These are phyloP conservation scores for Astrothelium subdiscretum DNA, from an alignment of 495 filamentous ascomycete genomes.

Conservation along the genomic window DNA sequence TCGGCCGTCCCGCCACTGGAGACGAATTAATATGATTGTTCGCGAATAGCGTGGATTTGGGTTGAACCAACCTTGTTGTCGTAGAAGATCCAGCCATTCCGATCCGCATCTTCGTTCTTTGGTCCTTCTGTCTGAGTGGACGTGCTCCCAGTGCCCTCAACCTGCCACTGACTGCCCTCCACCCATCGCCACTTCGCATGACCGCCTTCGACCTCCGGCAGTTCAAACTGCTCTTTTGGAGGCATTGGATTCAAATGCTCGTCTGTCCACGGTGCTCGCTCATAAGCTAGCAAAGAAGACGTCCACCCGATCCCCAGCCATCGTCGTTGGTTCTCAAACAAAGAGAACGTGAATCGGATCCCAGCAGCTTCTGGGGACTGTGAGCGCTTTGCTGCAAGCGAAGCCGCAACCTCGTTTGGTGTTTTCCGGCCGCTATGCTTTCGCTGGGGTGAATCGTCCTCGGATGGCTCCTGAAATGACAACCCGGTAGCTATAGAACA, in stretches of 20 bases:
- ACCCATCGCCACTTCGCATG: slow-evolving; percentile 86
- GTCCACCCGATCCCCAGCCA: slow-evolving; percentile 97
- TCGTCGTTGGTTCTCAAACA: slow-evolving; percentile 92
- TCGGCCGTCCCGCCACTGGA: slow-evolving; percentile 82
- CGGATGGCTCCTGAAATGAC: slow-evolving; percentile 36
- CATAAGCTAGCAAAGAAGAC: slow-evolving; percentile 73
- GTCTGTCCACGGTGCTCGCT: slow-evolving; percentile 86
- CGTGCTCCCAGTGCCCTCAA: slow-evolving; percentile 61
- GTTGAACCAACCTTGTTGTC: slow-evolving; percentile 69
- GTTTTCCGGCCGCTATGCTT: slow-evolving; percentile 15
- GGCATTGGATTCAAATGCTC: slow-evolving; percentile 79
- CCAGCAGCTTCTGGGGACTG: slow-evolving; percentile 53
- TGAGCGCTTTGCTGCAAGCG: slow-evolving; percentile 31
- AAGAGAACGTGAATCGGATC: slow-evolving; percentile 87
- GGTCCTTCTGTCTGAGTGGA: slow-evolving; percentile 34
- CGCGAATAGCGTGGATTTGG: background rate
- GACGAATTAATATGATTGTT: slow-evolving; percentile 2
- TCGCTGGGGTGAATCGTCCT: slow-evolving; percentile 17
- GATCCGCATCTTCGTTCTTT: slow-evolving; percentile 37
- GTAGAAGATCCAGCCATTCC: slow-evolving; percentile 90
- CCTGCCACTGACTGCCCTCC: slow-evolving; percentile 67
- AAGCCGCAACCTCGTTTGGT: slow-evolving; percentile 22
- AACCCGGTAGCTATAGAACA: slow-evolving; percentile 66
- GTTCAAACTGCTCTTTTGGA: slow-evolving; percentile 66
- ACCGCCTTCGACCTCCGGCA: slow-evolving; percentile 76